Evolutionary conservation across 2,329 filamentous ascomycete genomes (phyloP).

Genomic region (Sarocladiaceae sp.): DNA sequence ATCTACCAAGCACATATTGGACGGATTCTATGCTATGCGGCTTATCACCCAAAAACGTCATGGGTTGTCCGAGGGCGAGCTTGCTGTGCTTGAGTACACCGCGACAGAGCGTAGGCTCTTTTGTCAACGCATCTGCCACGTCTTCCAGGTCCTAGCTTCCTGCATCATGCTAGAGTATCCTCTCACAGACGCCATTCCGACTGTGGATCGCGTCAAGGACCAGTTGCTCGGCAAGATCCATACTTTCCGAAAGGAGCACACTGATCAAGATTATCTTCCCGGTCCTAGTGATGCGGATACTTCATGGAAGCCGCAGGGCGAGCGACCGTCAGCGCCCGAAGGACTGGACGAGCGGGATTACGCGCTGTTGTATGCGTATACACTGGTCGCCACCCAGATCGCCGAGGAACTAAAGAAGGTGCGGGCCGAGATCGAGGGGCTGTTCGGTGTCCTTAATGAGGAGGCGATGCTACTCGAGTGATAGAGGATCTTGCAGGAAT

Average conservation of each 20-base stretch:
- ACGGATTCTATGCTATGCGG: conserved; percentile 95
- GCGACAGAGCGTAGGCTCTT: conserved; percentile 71
- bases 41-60: conserved; percentile 79
- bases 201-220: conserved; percentile 73
- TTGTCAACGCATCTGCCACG: conserved; percentile 84
- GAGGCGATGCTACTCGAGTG: conserved; percentile 52
- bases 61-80: conserved; percentile 71
- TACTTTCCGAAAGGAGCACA: conserved; percentile 69
- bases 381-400: conserved; percentile 60
- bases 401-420: conserved; percentile 58
- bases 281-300: conserved; percentile 6
- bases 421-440: conserved; percentile 52
- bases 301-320: conserved; percentile 14
- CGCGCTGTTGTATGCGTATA: conserved; percentile 88
- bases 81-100: conserved; percentile 73
- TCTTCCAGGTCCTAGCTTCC: conserved; percentile 78
- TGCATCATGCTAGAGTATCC: conserved; percentile 94
- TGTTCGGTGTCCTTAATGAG: conserved; percentile 58
- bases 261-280: conserved; percentile 22
- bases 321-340: conserved; percentile 7
- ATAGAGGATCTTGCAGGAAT: too few relatives aligned
- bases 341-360: conserved; percentile 69
- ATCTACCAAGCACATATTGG: conserved; percentile 77
- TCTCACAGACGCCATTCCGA: conserved; percentile 80
- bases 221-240: conserved; percentile 81